A percentile compares a stretch with the other conserved stretches of the same genome.
Evolutionary conservation across 2,329 filamentous ascomycete genomes (phyloP).

Genomic region (Apiospora pterosperma): DNA sequence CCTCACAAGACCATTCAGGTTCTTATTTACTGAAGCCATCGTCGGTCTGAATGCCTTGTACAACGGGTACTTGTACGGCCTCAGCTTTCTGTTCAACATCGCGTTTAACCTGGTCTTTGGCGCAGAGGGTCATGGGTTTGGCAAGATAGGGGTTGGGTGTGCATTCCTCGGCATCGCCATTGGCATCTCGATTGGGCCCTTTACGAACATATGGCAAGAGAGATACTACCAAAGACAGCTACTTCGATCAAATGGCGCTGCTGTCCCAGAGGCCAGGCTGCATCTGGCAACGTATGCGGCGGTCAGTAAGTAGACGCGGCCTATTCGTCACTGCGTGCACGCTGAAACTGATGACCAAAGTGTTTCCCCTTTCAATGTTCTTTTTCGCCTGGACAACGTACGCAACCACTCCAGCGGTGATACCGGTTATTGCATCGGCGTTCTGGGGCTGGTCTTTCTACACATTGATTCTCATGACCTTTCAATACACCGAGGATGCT

Average conservation of each 20-base stretch:
- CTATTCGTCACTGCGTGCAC: not conserved
- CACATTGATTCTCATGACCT: slow-evolving; percentile 45
- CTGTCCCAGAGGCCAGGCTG: slow-evolving; percentile 39
- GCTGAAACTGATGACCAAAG: not conserved
- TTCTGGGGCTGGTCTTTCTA: slow-evolving; percentile 50
- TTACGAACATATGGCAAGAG: slow-evolving; percentile 43
- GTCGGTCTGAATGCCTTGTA: slow-evolving; percentile 44
- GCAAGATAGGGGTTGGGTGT: slow-evolving; percentile 34
- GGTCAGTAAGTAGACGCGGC: slow-evolving; percentile 23
- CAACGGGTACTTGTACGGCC: slow-evolving; percentile 45
- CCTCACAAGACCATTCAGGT: slow-evolving; percentile 43
- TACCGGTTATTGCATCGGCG: slow-evolving; percentile 44
- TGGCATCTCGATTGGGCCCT: slow-evolving; percentile 38
- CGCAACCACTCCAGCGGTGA: slow-evolving; percentile 33
- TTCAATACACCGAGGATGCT: slow-evolving; percentile 45
- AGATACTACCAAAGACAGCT: slow-evolving; percentile 34
- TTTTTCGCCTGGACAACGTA: slow-evolving; percentile 34
- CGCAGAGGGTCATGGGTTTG: slow-evolving; percentile 35
- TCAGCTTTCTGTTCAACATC: slow-evolving; percentile 47
- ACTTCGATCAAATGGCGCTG: slow-evolving; percentile 21
- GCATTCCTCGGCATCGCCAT: slow-evolving; percentile 32
- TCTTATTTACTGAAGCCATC: slow-evolving; percentile 43
- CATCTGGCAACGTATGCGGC: slow-evolving; percentile 36
- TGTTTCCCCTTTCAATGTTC: slow-evolving; percentile 28
- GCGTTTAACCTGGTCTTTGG: slow-evolving; percentile 48